phyloP scores from a whole-genome alignment of 1,284 basidiomycete genomes.

The Stereum hirsutum region DNA sequence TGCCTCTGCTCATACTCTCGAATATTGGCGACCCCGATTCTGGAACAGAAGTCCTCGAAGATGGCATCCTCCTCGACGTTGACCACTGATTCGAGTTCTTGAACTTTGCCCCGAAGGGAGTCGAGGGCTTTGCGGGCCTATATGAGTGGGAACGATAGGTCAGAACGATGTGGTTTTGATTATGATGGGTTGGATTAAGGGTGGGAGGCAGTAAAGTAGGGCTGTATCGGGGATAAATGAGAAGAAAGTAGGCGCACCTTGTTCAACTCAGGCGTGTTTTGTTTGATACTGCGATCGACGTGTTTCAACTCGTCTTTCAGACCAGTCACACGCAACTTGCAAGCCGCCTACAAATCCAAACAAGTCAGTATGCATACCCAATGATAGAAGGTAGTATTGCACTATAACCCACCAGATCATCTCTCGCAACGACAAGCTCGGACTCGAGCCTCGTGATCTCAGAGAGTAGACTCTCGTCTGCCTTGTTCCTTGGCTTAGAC shows the following conservation, averaged over 20 bases:
- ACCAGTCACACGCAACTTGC: conserved; percentile 59
- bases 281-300: conserved; percentile 62
- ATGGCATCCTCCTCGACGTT: conserved; percentile 76
- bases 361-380: conserved; percentile 1
- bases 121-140: conserved; percentile 48
- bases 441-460: conserved; percentile 79
- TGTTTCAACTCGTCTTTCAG: conserved; percentile 76
- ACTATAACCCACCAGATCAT: conserved; percentile 64
- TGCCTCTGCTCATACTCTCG: conserved; percentile 94
- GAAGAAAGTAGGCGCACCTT: conserved; percentile 34
- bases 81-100: conserved; percentile 49
- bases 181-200: too few relatives aligned
- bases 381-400: neutral
- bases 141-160: neutral
- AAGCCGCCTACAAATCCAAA: conserved; percentile 36
- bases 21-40: conserved; percentile 79
- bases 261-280: conserved; percentile 55
- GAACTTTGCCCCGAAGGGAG: conserved; percentile 45
- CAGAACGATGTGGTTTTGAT: neutral
- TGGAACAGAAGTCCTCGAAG: conserved; percentile 74
- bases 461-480: conserved; percentile 72
- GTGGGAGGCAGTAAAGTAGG: too few relatives aligned
- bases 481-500: conserved; percentile 73
- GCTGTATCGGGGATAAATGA: too few relatives aligned
- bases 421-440: conserved; percentile 60